phyloP scores from a whole-genome alignment of 257 asterid genomes.

The Cinchona pubescens region DNA sequence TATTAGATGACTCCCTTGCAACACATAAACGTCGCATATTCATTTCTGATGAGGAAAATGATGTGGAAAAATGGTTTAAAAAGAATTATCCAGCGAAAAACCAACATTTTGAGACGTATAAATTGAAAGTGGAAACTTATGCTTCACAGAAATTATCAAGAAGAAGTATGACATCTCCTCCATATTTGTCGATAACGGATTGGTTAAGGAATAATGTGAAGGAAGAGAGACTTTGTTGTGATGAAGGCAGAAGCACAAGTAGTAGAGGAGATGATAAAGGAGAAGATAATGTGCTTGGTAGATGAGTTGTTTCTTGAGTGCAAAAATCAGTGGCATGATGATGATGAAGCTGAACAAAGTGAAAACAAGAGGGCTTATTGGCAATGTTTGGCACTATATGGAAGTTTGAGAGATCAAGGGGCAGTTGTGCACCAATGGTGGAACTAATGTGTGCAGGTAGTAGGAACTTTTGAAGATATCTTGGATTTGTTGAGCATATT shows the following conservation, averaged over 20 bases:
- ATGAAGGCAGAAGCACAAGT: conserved; percentile 62
- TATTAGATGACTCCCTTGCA: conserved; percentile 53
- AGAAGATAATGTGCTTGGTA: conserved; percentile 38
- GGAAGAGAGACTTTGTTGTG: conserved; percentile 52
- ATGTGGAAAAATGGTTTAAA: conserved; percentile 54
- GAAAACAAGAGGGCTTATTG: conserved; percentile 51
- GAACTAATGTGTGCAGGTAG: conserved; percentile 23
- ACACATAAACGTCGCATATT: conserved; percentile 60
- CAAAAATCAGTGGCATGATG: conserved; percentile 39
- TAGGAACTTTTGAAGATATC: no score
- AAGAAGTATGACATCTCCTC: background rate
- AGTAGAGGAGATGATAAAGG: conserved; percentile 54
- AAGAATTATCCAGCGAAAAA: conserved; percentile 56
- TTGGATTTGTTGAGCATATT: no score
- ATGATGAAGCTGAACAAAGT: conserved; percentile 19
- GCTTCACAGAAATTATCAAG: conserved; percentile 18
- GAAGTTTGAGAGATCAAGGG: conserved; percentile 52
- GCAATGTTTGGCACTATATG: conserved; percentile 55
- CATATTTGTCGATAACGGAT: conserved; percentile 17
- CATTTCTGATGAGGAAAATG: conserved; percentile 48
- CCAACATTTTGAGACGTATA: conserved; percentile 55
- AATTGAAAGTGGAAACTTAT: conserved; percentile 14
- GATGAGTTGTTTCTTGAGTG: conserved; percentile 61
- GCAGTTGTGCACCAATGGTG: conserved; percentile 71
- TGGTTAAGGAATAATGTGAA: conserved; percentile 44